A percentile compares a stretch with the other conserved stretches of the same genome.
phyloP scores from a whole-genome alignment of 2,329 filamentous ascomycete species.

The Botrytis hyacinthi region DNA sequence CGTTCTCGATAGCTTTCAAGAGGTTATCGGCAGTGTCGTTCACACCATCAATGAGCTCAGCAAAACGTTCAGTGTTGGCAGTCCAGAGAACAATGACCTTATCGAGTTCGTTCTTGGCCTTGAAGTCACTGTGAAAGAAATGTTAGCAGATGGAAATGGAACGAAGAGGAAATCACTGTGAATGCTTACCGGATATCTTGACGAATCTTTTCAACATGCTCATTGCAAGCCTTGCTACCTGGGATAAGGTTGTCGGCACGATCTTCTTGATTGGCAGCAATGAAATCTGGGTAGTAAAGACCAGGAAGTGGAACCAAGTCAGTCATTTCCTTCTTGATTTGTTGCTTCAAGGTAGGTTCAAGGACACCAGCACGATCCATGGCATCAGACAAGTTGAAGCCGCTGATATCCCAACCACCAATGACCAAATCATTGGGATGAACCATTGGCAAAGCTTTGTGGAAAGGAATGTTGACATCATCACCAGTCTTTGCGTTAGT shows the following conservation, averaged over 20 bases:
- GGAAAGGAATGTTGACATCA: conserved; percentile 96
- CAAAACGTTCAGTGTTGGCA: conserved; percentile 96
- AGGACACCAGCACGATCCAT: conserved; percentile 97
- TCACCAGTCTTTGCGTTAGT: conserved; percentile 77
- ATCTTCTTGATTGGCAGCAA: conserved; percentile 96
- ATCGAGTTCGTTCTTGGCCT: conserved; percentile 77
- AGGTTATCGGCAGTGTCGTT: conserved; percentile 97
- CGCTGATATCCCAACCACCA: conserved; percentile 96
- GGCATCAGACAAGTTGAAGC: conserved; percentile 80
- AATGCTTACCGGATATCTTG: conserved; percentile 74
- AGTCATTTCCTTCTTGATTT: conserved; percentile 91
- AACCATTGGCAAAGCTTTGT: conserved; percentile 90
- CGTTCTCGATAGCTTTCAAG: conserved; percentile 78
- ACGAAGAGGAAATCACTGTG: too few relatives aligned
- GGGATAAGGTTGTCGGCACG: conserved; percentile 87
- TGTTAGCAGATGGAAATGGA: not conserved
- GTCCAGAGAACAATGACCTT: conserved; percentile 98
- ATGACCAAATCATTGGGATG: conserved; percentile 94
- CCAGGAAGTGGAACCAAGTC: conserved; percentile 84
- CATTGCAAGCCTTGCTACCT: conserved; percentile 79
- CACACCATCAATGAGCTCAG: conserved; percentile 81
- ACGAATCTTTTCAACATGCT: conserved; percentile 89
- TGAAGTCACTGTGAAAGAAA: conserved; percentile 67
- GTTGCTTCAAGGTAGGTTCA: conserved; percentile 87
- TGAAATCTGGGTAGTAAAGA: conserved; percentile 99